Base-by-base conservation (phyloP, 2,329 filamentous ascomycete species). In the Cladophialophora immunda region DNA sequence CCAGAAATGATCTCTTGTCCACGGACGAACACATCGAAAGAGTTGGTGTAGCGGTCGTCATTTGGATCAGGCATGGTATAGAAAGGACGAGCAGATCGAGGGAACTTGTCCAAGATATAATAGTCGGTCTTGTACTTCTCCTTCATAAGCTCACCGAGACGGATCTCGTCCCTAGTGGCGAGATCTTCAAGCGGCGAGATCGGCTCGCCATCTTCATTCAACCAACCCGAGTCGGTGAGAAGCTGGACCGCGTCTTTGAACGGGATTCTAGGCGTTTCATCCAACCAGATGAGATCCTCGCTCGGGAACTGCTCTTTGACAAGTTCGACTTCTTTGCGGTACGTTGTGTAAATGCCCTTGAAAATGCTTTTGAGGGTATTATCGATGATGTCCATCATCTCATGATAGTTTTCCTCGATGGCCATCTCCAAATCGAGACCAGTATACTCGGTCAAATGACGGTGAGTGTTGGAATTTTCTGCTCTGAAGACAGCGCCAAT, bases 41-140 rank as follows among this genome's bases (percentile, higher is more conserved):
- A 97, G 77, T 97, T 97, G 58, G 94, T 97, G 77, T 89, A 88
- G 36, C 86, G 84, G 13, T 87, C 83, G 74, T 96, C 87, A 17
- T 89, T 83, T 1, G 90, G 86, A 69, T 97, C 92, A 30, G 90
- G 90, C 86, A 97, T 94, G 1, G 94, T 92, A 76, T 97, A 97
- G 80, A 97, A 97, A 0, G 94, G 94, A 52, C 94, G 88, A 2
- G 92, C 94, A 6, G 88, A 90, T 25, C 87, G 83, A 0, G 94
- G 94, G 82, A 97, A 97, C 76, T 96, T 97, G 84, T 97, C 94
- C 47, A 97, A 85, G 69, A 97, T 90, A 79, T 95, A 97, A 81
- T 96, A 97, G 74, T 97, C 94, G 0, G 94, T 96, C 63, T 87
- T 84, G 75, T 91, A 95, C 80, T 94, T 93, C 76, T 96, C 88